phyloP scores from a whole-genome alignment of 768 basidiomycete genomes.

The Phaffia tasmanica region DNA sequence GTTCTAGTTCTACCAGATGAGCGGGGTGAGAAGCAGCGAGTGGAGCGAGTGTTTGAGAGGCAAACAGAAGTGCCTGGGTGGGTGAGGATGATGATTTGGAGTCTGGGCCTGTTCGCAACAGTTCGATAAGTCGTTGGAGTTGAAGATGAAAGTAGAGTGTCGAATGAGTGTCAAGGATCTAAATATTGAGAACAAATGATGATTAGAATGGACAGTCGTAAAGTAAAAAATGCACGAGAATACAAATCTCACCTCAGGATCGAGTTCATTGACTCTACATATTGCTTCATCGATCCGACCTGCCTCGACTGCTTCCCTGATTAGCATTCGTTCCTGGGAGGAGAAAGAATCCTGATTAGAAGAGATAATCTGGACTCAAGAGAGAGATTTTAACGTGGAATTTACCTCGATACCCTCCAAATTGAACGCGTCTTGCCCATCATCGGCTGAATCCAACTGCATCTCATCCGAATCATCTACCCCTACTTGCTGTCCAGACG shows the following conservation, averaged over 20 bases:
- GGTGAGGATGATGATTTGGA: background rate
- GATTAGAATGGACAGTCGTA: background rate
- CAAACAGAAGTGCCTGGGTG: slow-evolving; percentile 74
- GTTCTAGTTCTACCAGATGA: slow-evolving; percentile 81
- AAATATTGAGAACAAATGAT: slow-evolving; percentile 4
- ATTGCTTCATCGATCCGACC: slow-evolving; percentile 95
- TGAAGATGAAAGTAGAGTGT: slow-evolving; percentile 88
- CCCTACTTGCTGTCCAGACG: background rate
- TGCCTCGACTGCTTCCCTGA: slow-evolving; percentile 82
- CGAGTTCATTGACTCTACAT: slow-evolving; percentile 84
- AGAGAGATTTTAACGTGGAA: background rate
- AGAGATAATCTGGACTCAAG: background rate
- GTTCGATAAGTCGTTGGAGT: slow-evolving; percentile 90
- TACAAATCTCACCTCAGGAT: slow-evolving; percentile 70
- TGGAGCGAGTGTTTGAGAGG: slow-evolving; percentile 85
- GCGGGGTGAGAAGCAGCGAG: slow-evolving; percentile 90
- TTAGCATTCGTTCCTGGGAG: slow-evolving; percentile 74
- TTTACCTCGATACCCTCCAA: slow-evolving; percentile 23
- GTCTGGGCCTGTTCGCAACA: slow-evolving; percentile 58
- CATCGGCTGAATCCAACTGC: background rate
- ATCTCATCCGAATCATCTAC: background rate
- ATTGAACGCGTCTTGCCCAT: background rate
- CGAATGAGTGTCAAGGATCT: slow-evolving; percentile 96
- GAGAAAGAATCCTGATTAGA: too few relatives aligned
- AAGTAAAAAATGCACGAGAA: background rate